phyloP scores from a whole-genome alignment of 345 rosid species.

The Conringia planisiliqua region DNA sequence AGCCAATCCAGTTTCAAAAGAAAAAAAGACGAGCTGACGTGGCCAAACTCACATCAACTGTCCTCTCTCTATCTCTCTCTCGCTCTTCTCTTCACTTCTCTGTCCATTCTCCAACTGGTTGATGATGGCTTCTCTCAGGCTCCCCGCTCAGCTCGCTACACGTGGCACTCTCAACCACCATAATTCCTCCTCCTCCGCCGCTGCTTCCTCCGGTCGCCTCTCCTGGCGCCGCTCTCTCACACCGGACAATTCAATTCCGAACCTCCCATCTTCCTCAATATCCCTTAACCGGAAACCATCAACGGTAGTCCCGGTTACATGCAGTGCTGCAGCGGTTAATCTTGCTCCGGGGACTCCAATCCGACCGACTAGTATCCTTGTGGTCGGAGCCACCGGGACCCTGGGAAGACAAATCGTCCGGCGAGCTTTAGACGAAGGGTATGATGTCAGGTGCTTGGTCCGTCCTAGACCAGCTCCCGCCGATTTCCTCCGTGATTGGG shows the following conservation, averaged over 20 bases:
- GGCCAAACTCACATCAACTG: conserved; percentile 43
- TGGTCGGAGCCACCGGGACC: conserved; percentile 89
- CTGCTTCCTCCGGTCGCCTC: conserved; percentile 17
- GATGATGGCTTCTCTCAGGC: conserved; percentile 48
- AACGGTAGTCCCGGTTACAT: conserved; percentile 33
- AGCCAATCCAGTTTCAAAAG: conserved; percentile 13
- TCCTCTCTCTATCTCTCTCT: conserved; percentile 15
- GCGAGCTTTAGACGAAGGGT: conserved; percentile 88
- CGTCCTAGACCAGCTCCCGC: conserved; percentile 93
- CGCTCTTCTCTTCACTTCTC: background rate
- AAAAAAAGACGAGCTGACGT: conserved; percentile 22
- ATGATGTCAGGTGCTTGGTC: conserved; percentile 88
- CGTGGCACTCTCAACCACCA: conserved; percentile 36
- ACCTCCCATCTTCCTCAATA: conserved; percentile 14
- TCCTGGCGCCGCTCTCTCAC: conserved; percentile 42
- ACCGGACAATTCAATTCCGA: conserved; percentile 24
- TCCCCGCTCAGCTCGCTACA: conserved; percentile 51
- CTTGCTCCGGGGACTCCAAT: conserved; percentile 81
- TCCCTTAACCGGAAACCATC: conserved; percentile 20
- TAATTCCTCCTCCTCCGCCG: background rate
- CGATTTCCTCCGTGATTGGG: conserved; percentile 96
- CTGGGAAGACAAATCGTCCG: conserved; percentile 90
- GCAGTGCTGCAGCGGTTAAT: conserved; percentile 50
- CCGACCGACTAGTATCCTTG: conserved; percentile 72
- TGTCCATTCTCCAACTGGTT: background rate